These are phyloP conservation scores for Tetragonia tetragonoides DNA, from an alignment of 148 eudicot species.

Conservation along the genomic window DNA sequence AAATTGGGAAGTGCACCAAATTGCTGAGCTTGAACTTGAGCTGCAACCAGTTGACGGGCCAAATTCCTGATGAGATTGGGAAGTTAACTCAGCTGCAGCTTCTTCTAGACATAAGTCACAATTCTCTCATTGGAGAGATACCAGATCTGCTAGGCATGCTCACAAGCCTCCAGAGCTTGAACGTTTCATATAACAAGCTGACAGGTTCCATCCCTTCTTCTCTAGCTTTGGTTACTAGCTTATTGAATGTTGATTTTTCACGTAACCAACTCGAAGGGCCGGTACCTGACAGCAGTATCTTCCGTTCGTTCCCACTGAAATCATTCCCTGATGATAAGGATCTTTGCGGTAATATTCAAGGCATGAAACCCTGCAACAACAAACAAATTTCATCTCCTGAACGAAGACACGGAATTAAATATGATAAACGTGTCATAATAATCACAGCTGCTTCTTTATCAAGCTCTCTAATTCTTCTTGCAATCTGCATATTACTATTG, in stretches of 20 bases:
- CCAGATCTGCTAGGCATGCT: conserved; percentile 18
- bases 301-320: conserved; percentile 8
- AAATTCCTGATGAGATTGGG: conserved; percentile 17
- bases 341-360: conserved; percentile 23
- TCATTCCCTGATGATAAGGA: conserved; percentile 19
- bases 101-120: conserved; percentile 31
- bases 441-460: neutral
- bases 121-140: conserved; percentile 24
- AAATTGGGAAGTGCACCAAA: conserved; percentile 17
- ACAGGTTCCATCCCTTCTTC: conserved; percentile 30
- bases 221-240: conserved; percentile 21
- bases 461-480: conserved; percentile 1
- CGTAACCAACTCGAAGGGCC: conserved; percentile 35
- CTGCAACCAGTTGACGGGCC: conserved; percentile 10
- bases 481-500: neutral
- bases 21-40: conserved; percentile 21
- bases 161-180: conserved; percentile 19
- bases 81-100: conserved; percentile 13
- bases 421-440: neutral
- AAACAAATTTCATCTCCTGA: conserved; percentile 10
- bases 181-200: conserved; percentile 34
- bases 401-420: neutral
- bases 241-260: conserved; percentile 25
- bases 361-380: conserved; percentile 21
- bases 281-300: conserved; percentile 23